These are phyloP conservation scores for Ceratobasidium sp. DNA, from an alignment of 1,284 basidiomycete genomes.

Conservation along the genomic window DNA sequence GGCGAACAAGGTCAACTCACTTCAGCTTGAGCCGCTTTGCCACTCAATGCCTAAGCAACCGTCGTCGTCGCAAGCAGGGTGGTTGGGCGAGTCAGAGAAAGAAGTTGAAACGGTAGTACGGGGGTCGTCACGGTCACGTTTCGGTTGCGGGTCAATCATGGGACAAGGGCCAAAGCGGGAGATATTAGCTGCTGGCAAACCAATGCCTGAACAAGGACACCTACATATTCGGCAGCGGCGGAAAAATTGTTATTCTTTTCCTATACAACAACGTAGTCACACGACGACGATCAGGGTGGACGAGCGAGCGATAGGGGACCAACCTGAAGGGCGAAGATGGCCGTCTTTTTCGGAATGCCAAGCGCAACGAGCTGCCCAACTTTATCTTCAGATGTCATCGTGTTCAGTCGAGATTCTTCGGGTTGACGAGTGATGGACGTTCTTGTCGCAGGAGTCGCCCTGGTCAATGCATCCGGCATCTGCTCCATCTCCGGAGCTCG, in stretches of 20 bases:
- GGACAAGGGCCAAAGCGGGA: conserved; percentile 14
- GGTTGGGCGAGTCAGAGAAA: conserved; percentile 35
- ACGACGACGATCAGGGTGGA: not conserved
- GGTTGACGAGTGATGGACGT: not conserved
- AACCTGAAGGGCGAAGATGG: conserved; percentile 29
- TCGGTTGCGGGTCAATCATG: conserved; percentile 23
- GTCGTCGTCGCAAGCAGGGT: not conserved
- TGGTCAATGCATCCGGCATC: conserved; percentile 34
- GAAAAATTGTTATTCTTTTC: conserved; percentile 33
- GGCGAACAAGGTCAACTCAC: conserved; percentile 25
- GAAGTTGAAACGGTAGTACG: conserved; percentile 13
- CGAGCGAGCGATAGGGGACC: not conserved
- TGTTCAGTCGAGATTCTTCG: not conserved
- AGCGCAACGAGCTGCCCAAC: conserved; percentile 20
- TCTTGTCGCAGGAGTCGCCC: conserved; percentile 2
- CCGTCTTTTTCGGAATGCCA: conserved; percentile 19
- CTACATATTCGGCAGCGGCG: conserved; percentile 32
- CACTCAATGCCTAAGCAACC: conserved; percentile 28
- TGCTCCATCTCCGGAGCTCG: conserved; percentile 11
- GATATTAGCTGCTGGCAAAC: not conserved
- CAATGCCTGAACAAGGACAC: conserved; percentile 6
- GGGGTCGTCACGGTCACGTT: conserved; percentile 40
- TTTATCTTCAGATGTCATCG: conserved; percentile 20
- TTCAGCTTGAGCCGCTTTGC: conserved; percentile 40
- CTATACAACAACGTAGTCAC: conserved; percentile 18